phyloP scores from a whole-genome alignment of 768 basidiomycete genomes.

The Lactarius quietus region DNA sequence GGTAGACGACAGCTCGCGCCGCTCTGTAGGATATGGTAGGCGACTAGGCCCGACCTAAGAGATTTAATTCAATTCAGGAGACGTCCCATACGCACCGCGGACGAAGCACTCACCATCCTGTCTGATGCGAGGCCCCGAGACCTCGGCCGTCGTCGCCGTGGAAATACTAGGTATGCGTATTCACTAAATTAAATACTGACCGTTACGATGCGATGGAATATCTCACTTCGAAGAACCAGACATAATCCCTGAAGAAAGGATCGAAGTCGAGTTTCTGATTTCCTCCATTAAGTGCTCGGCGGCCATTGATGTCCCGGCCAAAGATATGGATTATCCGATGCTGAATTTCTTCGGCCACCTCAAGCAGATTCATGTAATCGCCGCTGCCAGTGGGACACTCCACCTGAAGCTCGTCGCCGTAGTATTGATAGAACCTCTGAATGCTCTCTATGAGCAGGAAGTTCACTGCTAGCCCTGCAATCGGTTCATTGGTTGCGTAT shows the following conservation, averaged over 20 bases:
- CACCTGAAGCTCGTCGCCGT: constrained; percentile 86
- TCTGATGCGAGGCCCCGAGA: constrained; percentile 96
- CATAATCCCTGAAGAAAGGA: constrained; percentile 94
- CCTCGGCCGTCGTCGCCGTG: constrained; percentile 91
- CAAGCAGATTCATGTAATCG: constrained; percentile 94
- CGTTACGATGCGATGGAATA: not conserved
- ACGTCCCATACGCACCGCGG: not conserved
- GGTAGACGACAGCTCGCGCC: constrained; percentile 87
- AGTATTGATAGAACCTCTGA: constrained; percentile 97
- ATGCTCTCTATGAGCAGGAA: constrained; percentile 94
- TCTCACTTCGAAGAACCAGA: constrained; percentile 88
- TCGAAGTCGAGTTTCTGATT: constrained; percentile 84
- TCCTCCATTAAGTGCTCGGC: constrained; percentile 89
- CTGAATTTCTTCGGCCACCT: constrained; percentile 96
- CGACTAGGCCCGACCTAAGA: constrained; percentile 79
- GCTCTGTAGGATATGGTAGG: constrained; percentile 88
- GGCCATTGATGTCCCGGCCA: constrained; percentile 82
- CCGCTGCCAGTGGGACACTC: constrained; percentile 97
- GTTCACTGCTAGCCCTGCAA: constrained; percentile 88
- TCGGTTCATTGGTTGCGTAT: constrained; percentile 10
- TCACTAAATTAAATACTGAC: not conserved
- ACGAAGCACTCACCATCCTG: constrained; percentile 75
- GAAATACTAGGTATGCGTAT: constrained; percentile 65
- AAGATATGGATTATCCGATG: constrained; percentile 99
- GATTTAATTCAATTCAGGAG: not conserved